Percentiles rank a stretch among this genome's conserved stretches.
Conservation (phyloP, 345 rosid genomes). For the Eucalyptus dawsonii region DNA sequence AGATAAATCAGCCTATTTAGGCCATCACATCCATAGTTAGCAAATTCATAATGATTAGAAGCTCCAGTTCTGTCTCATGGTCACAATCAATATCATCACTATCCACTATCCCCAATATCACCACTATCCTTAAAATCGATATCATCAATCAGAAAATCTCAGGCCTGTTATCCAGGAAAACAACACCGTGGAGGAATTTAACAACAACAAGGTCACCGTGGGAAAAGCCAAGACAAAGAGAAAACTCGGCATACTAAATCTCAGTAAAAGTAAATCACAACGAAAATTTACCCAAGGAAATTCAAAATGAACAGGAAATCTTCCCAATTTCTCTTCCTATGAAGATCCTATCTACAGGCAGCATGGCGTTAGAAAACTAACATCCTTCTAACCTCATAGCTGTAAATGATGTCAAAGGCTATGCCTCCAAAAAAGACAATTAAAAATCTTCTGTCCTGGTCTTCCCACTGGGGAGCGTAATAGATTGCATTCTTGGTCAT, state of each 20-base stretch:
- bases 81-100: background rate
- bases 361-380: background rate
- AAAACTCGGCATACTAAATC: background rate
- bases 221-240: background rate
- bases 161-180: background rate
- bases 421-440: background rate
- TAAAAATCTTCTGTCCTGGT: background rate
- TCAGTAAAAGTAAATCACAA: background rate
- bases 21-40: background rate
- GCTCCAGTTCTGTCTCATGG: background rate
- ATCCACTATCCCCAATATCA: background rate
- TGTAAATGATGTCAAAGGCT: background rate
- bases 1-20: background rate
- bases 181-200: background rate
- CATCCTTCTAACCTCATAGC: background rate
- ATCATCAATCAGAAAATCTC: background rate
- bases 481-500: background rate
- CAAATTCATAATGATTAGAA: background rate
- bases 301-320: background rate
- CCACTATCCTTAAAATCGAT: background rate
- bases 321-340: background rate
- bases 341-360: background rate
- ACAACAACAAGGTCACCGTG: background rate
- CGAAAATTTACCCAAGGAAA: background rate
- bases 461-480: background rate